Evolutionary conservation across 2,329 filamentous ascomycete genomes (phyloP).

Genomic region (Xylaria sp.): DNA sequence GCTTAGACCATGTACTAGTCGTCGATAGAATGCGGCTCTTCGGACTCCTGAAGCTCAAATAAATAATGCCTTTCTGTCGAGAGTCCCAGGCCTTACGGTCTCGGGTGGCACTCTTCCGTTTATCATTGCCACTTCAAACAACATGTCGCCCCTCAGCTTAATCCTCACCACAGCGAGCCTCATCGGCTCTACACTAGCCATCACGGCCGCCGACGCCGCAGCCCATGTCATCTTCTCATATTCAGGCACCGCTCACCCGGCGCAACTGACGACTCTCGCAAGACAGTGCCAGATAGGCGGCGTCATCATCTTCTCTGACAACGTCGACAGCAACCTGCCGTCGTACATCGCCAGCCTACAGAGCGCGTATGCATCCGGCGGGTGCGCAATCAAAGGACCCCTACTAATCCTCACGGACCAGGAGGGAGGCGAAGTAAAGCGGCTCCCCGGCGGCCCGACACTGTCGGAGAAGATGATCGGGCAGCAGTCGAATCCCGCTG

Average conservation of each 20-base stretch:
- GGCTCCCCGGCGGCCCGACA: constrained; percentile 31
- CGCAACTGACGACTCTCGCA: constrained; percentile 25
- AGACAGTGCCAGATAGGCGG: constrained; percentile 27
- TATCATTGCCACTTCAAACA: neutral
- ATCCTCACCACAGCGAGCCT: constrained; percentile 16
- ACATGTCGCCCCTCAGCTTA: constrained; percentile 17
- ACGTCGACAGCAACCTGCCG: constrained; percentile 23
- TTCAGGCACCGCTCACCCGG: constrained; percentile 24
- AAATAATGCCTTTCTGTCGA: constrained; percentile 10
- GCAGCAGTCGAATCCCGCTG: constrained; percentile 22
- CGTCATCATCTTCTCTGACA: constrained; percentile 34
- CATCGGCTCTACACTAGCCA: constrained; percentile 25
- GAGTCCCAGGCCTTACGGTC: neutral
- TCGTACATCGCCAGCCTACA: constrained; percentile 21
- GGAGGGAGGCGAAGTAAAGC: constrained; percentile 34
- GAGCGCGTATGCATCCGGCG: constrained; percentile 24
- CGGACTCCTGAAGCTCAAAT: neutral
- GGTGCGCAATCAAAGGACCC: constrained; percentile 25
- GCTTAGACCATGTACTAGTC: neutral
- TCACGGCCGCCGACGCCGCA: constrained; percentile 30
- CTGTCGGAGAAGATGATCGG: constrained; percentile 35
- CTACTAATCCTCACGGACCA: constrained; percentile 34
- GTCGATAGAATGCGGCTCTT: constrained; percentile 10
- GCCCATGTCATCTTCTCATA: constrained; percentile 35
- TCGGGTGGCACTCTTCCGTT: neutral